Base-by-base conservation (phyloP, 768 basidiomycete species). In the Amyloporia xantha region DNA sequence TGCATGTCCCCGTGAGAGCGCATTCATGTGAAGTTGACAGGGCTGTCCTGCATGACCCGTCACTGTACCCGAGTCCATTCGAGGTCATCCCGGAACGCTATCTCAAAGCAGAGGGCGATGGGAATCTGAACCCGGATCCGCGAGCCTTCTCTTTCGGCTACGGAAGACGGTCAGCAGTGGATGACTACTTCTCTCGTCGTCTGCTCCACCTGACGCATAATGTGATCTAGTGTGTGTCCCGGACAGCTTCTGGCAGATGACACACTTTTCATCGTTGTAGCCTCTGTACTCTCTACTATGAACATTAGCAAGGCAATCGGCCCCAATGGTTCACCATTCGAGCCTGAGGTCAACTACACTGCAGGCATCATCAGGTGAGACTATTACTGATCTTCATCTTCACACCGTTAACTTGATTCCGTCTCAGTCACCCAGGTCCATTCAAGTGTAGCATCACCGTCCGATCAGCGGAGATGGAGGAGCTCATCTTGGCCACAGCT, bases 11-110 rank as follows among this genome's bases (percentile, higher is more conserved):
- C 19, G 4, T 25, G 19, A 37, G 4, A 23, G 20, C n/a, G 12
- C 35, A 7, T 19, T 27, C 2, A 10, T 21, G 13, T 26, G 4
- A 28, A 15, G 17, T 27, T 11, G 21, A n/a, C 33, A 59, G 68
- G 71, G 69, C 60, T 6, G 63, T 78, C 51, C 56, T 63, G 7
- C 68, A 68, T 27, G 67, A 76, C 38, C 60, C 62, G 39, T 52
- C 57, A n/a, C 57, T 64, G 4, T 78, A 72, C 47, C 51, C 63
- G 2, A 54, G 73, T 36, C 73, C 77, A 4, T 56, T 66, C 5
- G 53, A 55, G 10, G 78, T 74, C 55, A 52, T 56, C 1, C 46
- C n/a, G n/a, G n/a, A n/a, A n/a, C n/a, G n/a, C n/a, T n/a, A n/a
- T n/a, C n/a, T n/a, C n/a, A n/a, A n/a, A n/a, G n/a, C n/a, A n/a